A percentile compares a stretch with the other conserved stretches of the same genome.
phyloP scores from a whole-genome alignment of 2,329 filamentous ascomycete genomes.

The Graphiopsis chlorocephala region DNA sequence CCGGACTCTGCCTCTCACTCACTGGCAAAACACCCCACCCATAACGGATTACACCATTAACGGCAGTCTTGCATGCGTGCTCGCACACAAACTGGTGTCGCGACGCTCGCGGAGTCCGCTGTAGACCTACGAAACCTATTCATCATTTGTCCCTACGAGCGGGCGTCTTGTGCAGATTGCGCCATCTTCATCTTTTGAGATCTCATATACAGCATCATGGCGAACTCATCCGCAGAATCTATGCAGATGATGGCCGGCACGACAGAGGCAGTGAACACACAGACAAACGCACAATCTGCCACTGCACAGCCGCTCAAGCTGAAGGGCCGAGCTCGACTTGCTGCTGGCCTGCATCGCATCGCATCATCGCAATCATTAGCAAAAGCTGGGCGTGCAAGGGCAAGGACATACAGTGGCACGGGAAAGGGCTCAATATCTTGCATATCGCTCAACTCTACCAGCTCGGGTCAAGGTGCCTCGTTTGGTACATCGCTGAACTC shows the following conservation, averaged over 20 bases:
- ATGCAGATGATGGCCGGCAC: conserved; percentile 10
- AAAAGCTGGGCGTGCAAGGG: conserved; percentile 59
- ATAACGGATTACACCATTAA: conserved; percentile 11
- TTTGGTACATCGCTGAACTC: conserved; percentile 55
- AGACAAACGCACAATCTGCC: conserved; percentile 18
- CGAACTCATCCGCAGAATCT: conserved; percentile 21
- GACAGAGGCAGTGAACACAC: conserved; percentile 19
- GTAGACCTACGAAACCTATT: background rate
- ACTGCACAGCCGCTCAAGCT: conserved; percentile 51
- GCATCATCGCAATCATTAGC: conserved; percentile 74
- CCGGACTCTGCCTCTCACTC: background rate
- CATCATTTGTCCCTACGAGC: conserved; percentile 2
- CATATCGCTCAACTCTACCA: conserved; percentile 56
- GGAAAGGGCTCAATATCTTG: conserved; percentile 64
- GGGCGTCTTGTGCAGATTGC: background rate
- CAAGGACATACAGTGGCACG: conserved; percentile 60
- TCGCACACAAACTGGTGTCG: background rate
- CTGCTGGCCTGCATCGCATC: conserved; percentile 75
- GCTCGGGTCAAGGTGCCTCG: conserved; percentile 51
- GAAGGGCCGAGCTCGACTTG: conserved; percentile 66
- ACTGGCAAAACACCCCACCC: background rate
- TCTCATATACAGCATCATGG: conserved; percentile 15
- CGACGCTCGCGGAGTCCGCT: conserved; percentile 6
- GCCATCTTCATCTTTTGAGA: background rate
- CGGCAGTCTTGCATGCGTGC: conserved; percentile 1